Evolutionary conservation across 768 basidiomycete species (phyloP), one percentile per base, ranked within the genome.

Genomic region (Fomitopsis pulvina): DNA sequence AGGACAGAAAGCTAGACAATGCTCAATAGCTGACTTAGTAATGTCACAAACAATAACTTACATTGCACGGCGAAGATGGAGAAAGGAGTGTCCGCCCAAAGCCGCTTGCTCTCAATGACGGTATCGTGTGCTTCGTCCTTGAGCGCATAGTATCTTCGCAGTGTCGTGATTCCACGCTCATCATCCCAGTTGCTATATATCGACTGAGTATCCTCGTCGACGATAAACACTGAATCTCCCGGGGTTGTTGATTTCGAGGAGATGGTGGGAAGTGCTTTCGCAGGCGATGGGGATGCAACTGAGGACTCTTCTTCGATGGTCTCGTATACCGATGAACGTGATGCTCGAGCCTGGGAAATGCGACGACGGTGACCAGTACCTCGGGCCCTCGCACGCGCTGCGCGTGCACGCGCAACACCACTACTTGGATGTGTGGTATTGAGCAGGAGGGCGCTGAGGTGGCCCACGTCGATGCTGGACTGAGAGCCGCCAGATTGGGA

Each of bases 261-360:
- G 24, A 24, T 27, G 1, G 54, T 50, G 1, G 49, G 45, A 0
- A 58, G 24, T 22, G 45, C 43, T 45, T 61, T 48, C 5, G 45
- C 45, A 7, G 50, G 55, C 5, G 57, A 61, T 1, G 62, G 57
- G 0, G 71, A 70, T 24, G 60, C 45, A 11, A 67, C 72, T 3
- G 72, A 68, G 11, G 70, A 61, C 54, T 90, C 89, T 57, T 91
- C 88, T 48, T 87, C 75, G 42, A 91, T 90, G 0, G 84, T 89
- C 61, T 89, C 87, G 55, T 88, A 90, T 0, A 87, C 75, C 0
- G 87, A 89, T 0, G 79, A 69, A 3, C 83, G 74, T 11, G 83
- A 83, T 8, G 76, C 73, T 18, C 78, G 77, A 25, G 78, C 75
- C 42, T 80, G 75, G 1, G 85, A 87, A 44, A 80, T 76, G 1